Conservation (phyloP, 768 basidiomycete species). For the Serpula lacrymans region DNA sequence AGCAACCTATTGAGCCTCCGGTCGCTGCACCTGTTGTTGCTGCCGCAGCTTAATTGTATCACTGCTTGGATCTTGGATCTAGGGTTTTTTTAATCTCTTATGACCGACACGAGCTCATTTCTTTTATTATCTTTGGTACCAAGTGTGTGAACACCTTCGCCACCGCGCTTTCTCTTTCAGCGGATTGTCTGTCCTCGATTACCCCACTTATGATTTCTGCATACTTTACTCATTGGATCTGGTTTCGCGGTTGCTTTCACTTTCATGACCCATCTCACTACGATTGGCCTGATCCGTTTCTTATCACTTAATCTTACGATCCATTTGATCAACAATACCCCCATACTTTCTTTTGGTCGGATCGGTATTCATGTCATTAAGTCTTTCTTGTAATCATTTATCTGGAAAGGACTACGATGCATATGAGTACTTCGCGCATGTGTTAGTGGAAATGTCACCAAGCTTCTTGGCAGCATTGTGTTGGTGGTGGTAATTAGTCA, state of each 20-base stretch:
- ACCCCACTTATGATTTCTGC: constrained; percentile 30
- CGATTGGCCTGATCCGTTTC: constrained; percentile 61
- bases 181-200: constrained; percentile 33
- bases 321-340: constrained; percentile 57
- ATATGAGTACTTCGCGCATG: background rate
- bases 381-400: constrained; percentile 30
- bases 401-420: constrained; percentile 16
- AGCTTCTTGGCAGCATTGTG: no score
- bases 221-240: constrained; percentile 58
- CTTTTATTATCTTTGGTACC: constrained; percentile 38
- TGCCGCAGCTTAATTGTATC: constrained; percentile 65
- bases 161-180: constrained; percentile 37
- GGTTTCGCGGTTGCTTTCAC: constrained; percentile 46
- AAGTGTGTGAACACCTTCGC: constrained; percentile 34
- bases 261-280: constrained; percentile 57
- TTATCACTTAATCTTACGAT: constrained; percentile 66
- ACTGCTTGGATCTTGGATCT: constrained; percentile 11
- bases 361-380: constrained; percentile 28
- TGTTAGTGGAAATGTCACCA: no score
- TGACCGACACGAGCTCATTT: constrained; percentile 43
- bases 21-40: constrained; percentile 66
- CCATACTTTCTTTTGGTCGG: constrained; percentile 25
- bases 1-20: constrained; percentile 30
- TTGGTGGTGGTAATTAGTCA: no score
- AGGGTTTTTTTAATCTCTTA: constrained; percentile 24